phyloP scores from a whole-genome alignment of 768 basidiomycete genomes.

The Amanita pallidorosea region DNA sequence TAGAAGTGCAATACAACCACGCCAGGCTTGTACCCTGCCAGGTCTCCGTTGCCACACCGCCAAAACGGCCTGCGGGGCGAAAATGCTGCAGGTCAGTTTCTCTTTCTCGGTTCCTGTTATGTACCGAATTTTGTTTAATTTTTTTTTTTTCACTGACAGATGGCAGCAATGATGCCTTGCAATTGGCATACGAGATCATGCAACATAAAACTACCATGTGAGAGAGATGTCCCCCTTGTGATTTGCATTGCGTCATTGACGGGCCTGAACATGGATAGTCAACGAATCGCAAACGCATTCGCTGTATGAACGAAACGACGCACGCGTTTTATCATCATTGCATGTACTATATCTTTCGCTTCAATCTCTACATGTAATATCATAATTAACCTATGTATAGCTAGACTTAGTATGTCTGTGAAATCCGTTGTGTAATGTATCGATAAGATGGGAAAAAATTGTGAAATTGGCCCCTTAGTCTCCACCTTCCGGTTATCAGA shows the following conservation, averaged over 20 bases:
- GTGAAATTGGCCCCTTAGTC: background rate
- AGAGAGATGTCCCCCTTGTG: conserved; percentile 4
- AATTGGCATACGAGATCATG: conserved; percentile 15
- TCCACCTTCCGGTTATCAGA: background rate
- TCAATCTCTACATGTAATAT: background rate
- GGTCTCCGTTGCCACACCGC: background rate
- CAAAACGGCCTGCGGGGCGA: background rate
- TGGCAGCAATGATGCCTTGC: conserved; percentile 6
- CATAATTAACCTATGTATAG: conserved; percentile 2
- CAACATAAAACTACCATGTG: conserved; percentile 22
- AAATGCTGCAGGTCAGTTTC: background rate
- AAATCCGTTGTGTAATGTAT: background rate
- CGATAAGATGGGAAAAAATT: conserved; percentile 1
- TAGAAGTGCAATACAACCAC: background rate
- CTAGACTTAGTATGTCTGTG: background rate
- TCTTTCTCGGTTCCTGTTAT: background rate
- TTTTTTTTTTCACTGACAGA: no score
- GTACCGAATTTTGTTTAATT: no score
- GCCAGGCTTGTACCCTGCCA: background rate
- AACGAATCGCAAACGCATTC: conserved; percentile 24
- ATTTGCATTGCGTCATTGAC: background rate
- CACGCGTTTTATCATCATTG: background rate
- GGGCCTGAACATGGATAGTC: conserved; percentile 10
- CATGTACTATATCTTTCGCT: background rate
- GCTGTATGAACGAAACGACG: conserved; percentile 7